Evolutionary conservation across 139 green algal genomes (phyloP).

Genomic region (Closterium sp.): DNA sequence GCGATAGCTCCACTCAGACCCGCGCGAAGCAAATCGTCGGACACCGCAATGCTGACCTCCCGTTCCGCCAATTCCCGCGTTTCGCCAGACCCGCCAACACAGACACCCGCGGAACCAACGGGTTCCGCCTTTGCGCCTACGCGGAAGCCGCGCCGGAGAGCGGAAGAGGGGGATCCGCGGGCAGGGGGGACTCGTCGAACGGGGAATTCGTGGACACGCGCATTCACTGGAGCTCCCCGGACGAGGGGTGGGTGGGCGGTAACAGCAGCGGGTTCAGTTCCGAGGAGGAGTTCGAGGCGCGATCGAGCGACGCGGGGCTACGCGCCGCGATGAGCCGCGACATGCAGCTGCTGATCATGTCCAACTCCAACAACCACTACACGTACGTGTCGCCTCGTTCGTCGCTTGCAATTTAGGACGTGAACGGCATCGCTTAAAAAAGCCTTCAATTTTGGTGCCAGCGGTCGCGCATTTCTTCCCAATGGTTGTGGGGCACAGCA

Average conservation of each 20-base stretch:
- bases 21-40: not conserved
- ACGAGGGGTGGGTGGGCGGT: conserved; percentile 10
- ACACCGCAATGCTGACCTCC: not conserved
- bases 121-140: not conserved
- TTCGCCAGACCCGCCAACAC: not conserved
- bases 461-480: too few relatives aligned
- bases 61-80: not conserved
- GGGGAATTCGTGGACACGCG: conserved; percentile 1
- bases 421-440: too few relatives aligned
- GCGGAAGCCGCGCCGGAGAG: not conserved
- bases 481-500: too few relatives aligned
- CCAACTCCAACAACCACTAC: conserved; percentile 11
- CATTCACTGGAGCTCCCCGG: not conserved
- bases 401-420: not conserved
- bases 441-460: too few relatives aligned
- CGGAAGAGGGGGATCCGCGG: not conserved
- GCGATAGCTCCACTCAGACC: not conserved
- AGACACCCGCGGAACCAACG: not conserved
- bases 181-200: not conserved
- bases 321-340: not conserved
- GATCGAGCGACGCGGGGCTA: not conserved
- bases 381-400: not conserved
- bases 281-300: not conserved
- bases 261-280: not conserved
- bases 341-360: not conserved